A percentile compares a stretch with the other conserved stretches of the same genome.
These are phyloP conservation scores for Forsythia suspensa DNA, from an alignment of 257 asterid species.

Conservation along the genomic window DNA sequence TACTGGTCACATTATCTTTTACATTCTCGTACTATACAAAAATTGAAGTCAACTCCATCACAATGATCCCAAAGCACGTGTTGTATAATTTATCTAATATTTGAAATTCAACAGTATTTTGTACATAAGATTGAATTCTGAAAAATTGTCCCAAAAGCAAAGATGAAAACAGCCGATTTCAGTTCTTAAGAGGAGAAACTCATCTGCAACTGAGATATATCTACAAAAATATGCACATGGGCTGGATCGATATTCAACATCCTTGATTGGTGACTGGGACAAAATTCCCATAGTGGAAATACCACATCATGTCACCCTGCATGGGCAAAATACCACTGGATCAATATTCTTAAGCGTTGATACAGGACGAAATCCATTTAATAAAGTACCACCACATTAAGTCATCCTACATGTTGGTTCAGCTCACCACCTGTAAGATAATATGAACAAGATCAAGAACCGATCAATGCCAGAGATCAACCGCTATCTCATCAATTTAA, in stretches of 20 bases:
- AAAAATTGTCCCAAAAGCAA: slow-evolving; percentile 30
- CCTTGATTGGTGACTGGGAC: slow-evolving; percentile 27
- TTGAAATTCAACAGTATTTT: slow-evolving; percentile 26
- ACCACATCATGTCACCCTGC: not conserved
- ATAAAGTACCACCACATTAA: slow-evolving; percentile 14
- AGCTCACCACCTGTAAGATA: slow-evolving; percentile 33
- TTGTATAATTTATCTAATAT: slow-evolving; percentile 22
- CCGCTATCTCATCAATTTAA: not conserved
- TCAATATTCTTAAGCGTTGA: not conserved
- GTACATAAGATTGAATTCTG: slow-evolving; percentile 42
- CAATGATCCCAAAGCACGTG: slow-evolving; percentile 9
- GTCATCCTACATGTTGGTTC: slow-evolving; percentile 1
- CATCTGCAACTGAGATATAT: slow-evolving; percentile 82
- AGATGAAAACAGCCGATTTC: slow-evolving; percentile 38
- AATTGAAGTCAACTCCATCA: slow-evolving; percentile 11
- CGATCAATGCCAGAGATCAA: slow-evolving; percentile 2
- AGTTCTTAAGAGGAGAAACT: slow-evolving; percentile 87
- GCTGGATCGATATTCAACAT: slow-evolving; percentile 28
- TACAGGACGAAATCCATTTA: not conserved
- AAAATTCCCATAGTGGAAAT: slow-evolving; percentile 20
- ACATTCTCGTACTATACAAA: slow-evolving; percentile 14
- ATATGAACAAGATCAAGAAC: slow-evolving; percentile 23
- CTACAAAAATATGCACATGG: slow-evolving; percentile 57
- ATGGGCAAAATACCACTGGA: not conserved
- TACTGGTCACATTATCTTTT: slow-evolving; percentile 11